Evolutionary conservation across 129 eudicot species (phyloP).

Genomic region (Helianthus tuberosus): DNA sequence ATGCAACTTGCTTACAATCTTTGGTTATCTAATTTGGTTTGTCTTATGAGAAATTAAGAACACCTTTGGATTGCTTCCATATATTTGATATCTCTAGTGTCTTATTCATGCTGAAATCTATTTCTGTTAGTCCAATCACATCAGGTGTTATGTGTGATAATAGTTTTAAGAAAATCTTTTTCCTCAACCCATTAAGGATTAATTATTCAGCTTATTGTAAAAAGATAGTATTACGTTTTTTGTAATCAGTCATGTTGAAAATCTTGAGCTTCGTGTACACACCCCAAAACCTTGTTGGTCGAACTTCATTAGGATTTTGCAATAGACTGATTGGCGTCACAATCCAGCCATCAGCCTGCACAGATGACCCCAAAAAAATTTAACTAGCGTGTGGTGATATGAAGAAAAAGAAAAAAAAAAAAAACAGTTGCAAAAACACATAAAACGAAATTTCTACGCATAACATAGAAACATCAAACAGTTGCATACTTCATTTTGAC

Average conservation of each 20-base stretch:
- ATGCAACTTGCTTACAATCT: too few species aligned
- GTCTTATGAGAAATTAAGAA: too few species aligned
- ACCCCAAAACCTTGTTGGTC: slow-evolving; percentile 99
- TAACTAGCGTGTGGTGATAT: neutral
- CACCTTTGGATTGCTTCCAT: too few species aligned
- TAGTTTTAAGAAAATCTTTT: neutral
- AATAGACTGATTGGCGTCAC: slow-evolving; percentile 77
- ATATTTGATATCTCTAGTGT: neutral
- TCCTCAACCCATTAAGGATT: neutral
- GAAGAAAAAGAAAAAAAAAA: neutral
- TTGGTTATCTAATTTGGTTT: too few species aligned
- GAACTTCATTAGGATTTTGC: slow-evolving; percentile 85
- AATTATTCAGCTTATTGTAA: slow-evolving; percentile 19
- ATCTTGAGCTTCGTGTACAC: slow-evolving; percentile 97
- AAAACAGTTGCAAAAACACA: neutral
- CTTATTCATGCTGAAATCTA: neutral
- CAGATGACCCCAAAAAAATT: slow-evolving; percentile 3
- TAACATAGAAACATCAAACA: slow-evolving; percentile 5
- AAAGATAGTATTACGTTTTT: slow-evolving; percentile 60
- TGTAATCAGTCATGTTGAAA: slow-evolving; percentile 90
- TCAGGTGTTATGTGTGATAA: slow-evolving; percentile 10
- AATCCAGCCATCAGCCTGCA: slow-evolving; percentile 99
- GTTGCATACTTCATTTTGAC: slow-evolving; percentile 7
- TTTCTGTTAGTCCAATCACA: neutral
- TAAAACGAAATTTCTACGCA: neutral